These are phyloP conservation scores for Puya raimondii DNA, from an alignment of 176 grass and related monocot species.

Conservation along the genomic window DNA sequence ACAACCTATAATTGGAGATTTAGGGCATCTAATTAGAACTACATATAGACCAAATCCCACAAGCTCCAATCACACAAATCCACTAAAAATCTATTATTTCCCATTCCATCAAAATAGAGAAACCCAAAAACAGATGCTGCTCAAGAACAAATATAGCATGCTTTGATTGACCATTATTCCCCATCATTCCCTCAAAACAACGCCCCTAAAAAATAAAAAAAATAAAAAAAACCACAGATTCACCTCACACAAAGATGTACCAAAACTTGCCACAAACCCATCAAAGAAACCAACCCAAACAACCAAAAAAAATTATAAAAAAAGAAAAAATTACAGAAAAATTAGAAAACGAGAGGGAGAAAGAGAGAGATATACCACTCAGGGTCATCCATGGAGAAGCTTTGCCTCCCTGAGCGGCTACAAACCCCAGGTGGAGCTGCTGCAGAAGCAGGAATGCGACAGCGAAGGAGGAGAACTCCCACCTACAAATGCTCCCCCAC, in stretches of 20 bases:
- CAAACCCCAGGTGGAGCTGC: conserved; percentile 18
- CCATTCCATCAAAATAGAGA: too few relatives aligned
- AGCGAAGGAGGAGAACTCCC: conserved; percentile 23
- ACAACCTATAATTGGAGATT: too few relatives aligned
- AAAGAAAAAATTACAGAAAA: neutral
- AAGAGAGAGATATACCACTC: conserved; percentile 25
- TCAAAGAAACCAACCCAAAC: conserved; percentile 3
- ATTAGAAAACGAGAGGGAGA: neutral
- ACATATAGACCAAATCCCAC: too few relatives aligned
- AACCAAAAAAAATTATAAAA: neutral
- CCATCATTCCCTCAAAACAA: neutral
- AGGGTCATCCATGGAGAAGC: conserved; percentile 44
- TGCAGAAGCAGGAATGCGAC: conserved; percentile 17
- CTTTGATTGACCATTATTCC: too few relatives aligned
- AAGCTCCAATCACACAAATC: too few relatives aligned
- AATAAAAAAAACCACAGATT: too few relatives aligned
- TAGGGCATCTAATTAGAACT: too few relatives aligned
- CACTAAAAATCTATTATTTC: too few relatives aligned
- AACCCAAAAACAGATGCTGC: too few relatives aligned
- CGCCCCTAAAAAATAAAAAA: too few relatives aligned
- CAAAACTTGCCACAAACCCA: neutral
- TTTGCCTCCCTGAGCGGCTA: conserved; percentile 24
- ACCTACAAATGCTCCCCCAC: conserved; percentile 3
- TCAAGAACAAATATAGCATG: too few relatives aligned
- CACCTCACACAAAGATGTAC: neutral